Percentiles rank a stretch among this genome's conserved stretches.
Conservation (phyloP, 2,329 filamentous ascomycete genomes). For the Myrmaecium sp. region DNA sequence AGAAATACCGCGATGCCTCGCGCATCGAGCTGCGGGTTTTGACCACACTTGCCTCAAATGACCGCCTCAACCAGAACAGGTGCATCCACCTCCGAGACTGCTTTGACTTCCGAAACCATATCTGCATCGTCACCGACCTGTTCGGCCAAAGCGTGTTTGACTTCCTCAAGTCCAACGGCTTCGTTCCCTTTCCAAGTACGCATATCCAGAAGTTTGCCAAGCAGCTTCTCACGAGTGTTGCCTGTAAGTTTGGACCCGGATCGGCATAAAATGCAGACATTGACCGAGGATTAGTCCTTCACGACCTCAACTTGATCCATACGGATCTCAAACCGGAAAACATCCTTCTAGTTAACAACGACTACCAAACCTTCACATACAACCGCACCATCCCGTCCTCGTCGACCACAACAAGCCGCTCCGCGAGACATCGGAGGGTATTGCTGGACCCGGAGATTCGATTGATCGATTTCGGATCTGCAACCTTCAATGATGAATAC, state of each 20-base stretch:
- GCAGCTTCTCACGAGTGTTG: constrained; percentile 93
- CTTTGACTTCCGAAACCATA: constrained; percentile 94
- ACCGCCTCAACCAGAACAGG: constrained; percentile 79
- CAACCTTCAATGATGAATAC: constrained; percentile 52
- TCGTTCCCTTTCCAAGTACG: constrained; percentile 94
- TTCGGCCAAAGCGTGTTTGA: constrained; percentile 96
- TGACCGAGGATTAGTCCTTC: constrained; percentile 77
- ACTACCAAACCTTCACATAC: constrained; percentile 52
- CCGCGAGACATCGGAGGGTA: constrained; percentile 44
- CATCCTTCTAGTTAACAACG: constrained; percentile 46
- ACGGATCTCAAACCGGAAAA: constrained; percentile 60
- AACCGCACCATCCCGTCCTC: constrained; percentile 50
- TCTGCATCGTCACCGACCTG: constrained; percentile 65
- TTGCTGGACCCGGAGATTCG: constrained; percentile 49
- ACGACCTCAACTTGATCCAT: constrained; percentile 93
- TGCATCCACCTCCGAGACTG: constrained; percentile 95
- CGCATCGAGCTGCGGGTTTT: constrained; percentile 87
- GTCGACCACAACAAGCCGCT: constrained; percentile 38
- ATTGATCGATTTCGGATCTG: constrained; percentile 50
- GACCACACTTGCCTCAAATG: constrained; percentile 80
- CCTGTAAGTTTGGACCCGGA: constrained; percentile 62
- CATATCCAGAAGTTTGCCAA: constrained; percentile 96
- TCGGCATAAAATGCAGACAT: constrained; percentile 1
- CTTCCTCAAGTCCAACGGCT: constrained; percentile 87
- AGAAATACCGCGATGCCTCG: constrained; percentile 93